phyloP scores from a whole-genome alignment of 805 yeast genomes.

The Cyberlindnera subsufficiens region DNA sequence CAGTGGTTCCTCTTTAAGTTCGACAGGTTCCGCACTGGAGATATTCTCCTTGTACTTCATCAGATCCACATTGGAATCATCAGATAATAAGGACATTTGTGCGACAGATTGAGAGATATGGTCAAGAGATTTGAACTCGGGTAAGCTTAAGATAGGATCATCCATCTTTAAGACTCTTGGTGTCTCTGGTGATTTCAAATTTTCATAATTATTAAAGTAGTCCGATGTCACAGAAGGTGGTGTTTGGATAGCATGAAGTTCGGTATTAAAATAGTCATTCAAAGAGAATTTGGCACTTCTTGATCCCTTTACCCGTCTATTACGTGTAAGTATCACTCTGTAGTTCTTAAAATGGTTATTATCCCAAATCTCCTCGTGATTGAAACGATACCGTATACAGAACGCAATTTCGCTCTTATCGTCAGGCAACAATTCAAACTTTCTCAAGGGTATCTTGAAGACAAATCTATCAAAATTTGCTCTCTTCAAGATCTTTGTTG shows the following conservation, averaged over 20 bases:
- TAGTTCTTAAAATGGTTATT: conserved; percentile 61
- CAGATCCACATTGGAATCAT: conserved; percentile 6
- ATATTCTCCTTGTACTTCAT: conserved; percentile 7
- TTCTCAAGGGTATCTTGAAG: conserved; percentile 51
- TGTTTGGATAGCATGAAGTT: not conserved
- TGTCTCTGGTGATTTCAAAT: conserved; percentile 23
- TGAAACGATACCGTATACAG: conserved; percentile 35
- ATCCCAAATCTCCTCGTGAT: conserved; percentile 64
- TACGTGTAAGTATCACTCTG: conserved; percentile 29
- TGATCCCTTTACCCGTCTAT: conserved; percentile 3
- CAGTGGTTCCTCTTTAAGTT: not conserved
- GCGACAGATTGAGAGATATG: conserved; percentile 4
- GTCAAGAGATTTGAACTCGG: conserved; percentile 9
- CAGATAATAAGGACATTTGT: conserved; percentile 8
- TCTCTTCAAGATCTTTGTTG: conserved; percentile 34
- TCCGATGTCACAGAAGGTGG: conserved; percentile 3
- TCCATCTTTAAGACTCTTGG: conserved; percentile 18
- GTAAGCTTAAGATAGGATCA: conserved; percentile 2
- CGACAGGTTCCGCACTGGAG: not conserved
- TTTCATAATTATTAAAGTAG: conserved; percentile 18
- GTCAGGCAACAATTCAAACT: conserved; percentile 15
- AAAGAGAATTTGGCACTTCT: conserved; percentile 13
- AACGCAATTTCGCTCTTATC: conserved; percentile 30
- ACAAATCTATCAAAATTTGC: conserved; percentile 65
- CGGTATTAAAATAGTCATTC: conserved; percentile 13